Evolutionary conservation across 2,329 filamentous ascomycete species (phyloP), one percentile per base, ranked within the genome.

Genomic region (Colletotrichum magnum): DNA sequence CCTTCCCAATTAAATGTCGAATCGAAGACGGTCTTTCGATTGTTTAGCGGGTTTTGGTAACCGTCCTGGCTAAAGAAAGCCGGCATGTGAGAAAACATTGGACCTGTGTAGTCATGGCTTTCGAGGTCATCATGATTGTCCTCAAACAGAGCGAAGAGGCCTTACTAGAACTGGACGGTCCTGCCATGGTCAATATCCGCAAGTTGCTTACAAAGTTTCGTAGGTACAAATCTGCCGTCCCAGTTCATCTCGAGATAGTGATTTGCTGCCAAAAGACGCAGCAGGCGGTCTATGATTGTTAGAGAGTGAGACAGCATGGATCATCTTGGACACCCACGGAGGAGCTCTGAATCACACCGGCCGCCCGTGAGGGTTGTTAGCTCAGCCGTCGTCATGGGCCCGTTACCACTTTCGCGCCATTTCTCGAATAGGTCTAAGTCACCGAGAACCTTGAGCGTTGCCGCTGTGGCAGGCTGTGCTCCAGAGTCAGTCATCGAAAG

Each of bases 251-350:
- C 45, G 4, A 67, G 18, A 5, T 63, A 13, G 9, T 62, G n/a
- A 3, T 63, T 67, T 4, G 64, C 28, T 1, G 45, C 64, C 4
- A 63, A 12, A 12, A 63, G 43, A 26, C 64, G 64, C 12, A 67
- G 51, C 1, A 67, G 15, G 6, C 64, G 51, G 6, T 32, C 64
- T 67, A 5, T 6, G 2, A 26, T 4, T n/a, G 39, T 57, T 9
- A 56, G 32, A n/a, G 4, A 39, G 2, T 13, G 2, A 16, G 28
- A 5, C 4, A 24, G 16, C 15, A 24, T 13, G 28, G 16, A 39
- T n/a, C 5, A 6, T 36, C 32, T 10, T 7, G 10, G 32, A 7
- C 10, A 45, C 64, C 32, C 12, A 67, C 64, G 45, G n/a, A 67
- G 64, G 9, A 67, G 36, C 13, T 13, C 32, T 5, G 58, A 16